Evolutionary conservation across 805 yeast species (phyloP).

Genomic region (Priceomyces fermenticarens): DNA sequence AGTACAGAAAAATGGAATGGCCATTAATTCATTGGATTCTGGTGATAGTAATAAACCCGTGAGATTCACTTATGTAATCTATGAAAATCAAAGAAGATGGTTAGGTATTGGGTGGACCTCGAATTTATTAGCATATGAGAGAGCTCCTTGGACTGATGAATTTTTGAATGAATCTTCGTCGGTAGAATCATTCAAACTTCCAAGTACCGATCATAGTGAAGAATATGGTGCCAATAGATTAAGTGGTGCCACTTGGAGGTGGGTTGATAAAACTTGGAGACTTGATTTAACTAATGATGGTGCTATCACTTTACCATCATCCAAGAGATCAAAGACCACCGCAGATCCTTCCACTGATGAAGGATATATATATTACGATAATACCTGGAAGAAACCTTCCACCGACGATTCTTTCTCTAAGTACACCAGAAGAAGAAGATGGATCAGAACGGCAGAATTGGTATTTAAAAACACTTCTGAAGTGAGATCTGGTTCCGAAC

Average conservation of each 20-base stretch:
- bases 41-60: conserved; percentile 44
- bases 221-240: conserved; percentile 35
- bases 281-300: conserved; percentile 88
- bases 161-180: conserved; percentile 81
- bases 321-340: conserved; percentile 51
- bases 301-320: conserved; percentile 65
- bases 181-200: conserved; percentile 75
- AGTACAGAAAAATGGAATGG: conserved; percentile 37
- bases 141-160: conserved; percentile 97
- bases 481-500: neutral
- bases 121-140: conserved; percentile 83
- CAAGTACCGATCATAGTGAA: conserved; percentile 52
- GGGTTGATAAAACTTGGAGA: conserved; percentile 94
- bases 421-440: conserved; percentile 90
- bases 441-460: conserved; percentile 93
- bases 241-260: conserved; percentile 80
- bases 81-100: conserved; percentile 96
- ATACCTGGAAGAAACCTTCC: conserved; percentile 89
- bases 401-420: conserved; percentile 86
- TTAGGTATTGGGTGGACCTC: conserved; percentile 97
- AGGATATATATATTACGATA: conserved; percentile 86
- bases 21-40: conserved; percentile 16
- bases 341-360: conserved; percentile 78
- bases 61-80: conserved; percentile 85
- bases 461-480: conserved; percentile 30